Percentiles rank a stretch among this genome's conserved stretches.
These are phyloP conservation scores for Talaromyces sp. DNA, from an alignment of 2,329 filamentous ascomycete species.

Conservation along the genomic window DNA sequence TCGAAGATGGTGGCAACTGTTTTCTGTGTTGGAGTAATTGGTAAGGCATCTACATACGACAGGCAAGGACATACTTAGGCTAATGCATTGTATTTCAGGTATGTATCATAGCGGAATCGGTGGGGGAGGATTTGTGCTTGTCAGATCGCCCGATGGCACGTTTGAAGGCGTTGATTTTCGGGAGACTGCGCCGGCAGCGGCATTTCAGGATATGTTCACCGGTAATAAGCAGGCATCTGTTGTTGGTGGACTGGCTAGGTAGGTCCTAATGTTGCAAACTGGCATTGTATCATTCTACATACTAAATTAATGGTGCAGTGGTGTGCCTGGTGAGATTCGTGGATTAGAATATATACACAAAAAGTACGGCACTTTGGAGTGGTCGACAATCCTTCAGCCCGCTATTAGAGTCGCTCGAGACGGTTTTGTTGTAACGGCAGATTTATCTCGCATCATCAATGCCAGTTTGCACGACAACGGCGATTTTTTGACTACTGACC, in stretches of 20 bases:
- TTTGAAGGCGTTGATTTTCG: conserved; percentile 89
- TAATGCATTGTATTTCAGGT: conserved; percentile 29
- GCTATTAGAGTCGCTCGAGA: conserved; percentile 67
- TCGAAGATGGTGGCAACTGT: conserved; percentile 61
- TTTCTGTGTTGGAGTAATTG: conserved; percentile 69
- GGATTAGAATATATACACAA: conserved; percentile 74
- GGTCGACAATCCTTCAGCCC: conserved; percentile 67
- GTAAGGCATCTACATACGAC: conserved; percentile 27
- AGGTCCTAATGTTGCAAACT: conserved; percentile 12
- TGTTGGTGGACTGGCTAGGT: conserved; percentile 64
- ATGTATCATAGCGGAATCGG: conserved; percentile 79
- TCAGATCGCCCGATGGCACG: conserved; percentile 64
- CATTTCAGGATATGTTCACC: conserved; percentile 78
- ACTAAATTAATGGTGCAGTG: conserved; percentile 33
- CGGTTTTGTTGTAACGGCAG: conserved; percentile 68
- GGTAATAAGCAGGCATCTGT: conserved; percentile 64
- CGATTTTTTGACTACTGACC: conserved; percentile 69
- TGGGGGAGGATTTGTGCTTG: conserved; percentile 84
- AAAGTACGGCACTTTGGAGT: conserved; percentile 57
- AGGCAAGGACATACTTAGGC: not conserved
- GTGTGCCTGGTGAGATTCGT: conserved; percentile 57
- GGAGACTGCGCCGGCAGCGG: conserved; percentile 77
- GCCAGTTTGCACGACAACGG: conserved; percentile 44
- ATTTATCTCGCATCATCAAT: conserved; percentile 69
- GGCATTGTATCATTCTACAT: not conserved